These are phyloP conservation scores for Bruguiera hainesii DNA, from an alignment of 441 rosid genomes.

Conservation along the genomic window DNA sequence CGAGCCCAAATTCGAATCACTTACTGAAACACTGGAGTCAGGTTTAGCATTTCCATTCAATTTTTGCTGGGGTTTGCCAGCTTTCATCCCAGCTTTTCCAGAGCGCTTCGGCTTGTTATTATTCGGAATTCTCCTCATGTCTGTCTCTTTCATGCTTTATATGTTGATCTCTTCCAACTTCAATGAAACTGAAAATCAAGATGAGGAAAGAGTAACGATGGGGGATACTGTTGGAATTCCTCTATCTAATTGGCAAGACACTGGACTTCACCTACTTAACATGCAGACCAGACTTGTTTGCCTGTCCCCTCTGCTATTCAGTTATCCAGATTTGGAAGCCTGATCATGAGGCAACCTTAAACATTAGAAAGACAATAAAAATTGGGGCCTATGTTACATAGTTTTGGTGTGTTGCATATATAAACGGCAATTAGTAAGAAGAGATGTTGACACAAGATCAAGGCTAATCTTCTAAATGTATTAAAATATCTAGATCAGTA, in stretches of 20 bases:
- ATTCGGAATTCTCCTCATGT: conserved; percentile 36
- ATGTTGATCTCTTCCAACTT: conserved; percentile 22
- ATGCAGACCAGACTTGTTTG: conserved; percentile 1
- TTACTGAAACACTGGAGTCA: conserved; percentile 32
- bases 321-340: too few species aligned
- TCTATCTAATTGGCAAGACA: not conserved
- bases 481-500: not conserved
- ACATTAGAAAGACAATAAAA: not conserved
- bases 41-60: conserved; percentile 35
- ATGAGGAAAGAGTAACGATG: conserved; percentile 8
- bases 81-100: conserved; percentile 40
- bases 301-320: too few species aligned
- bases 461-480: not conserved
- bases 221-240: not conserved
- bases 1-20: conserved; percentile 43
- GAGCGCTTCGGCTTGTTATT: conserved; percentile 35
- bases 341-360: not conserved
- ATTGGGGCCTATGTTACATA: not conserved
- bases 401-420: not conserved
- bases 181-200: conserved; percentile 18
- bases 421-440: not conserved
- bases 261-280: conserved; percentile 10
- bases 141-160: conserved; percentile 46
- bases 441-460: too few species aligned
- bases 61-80: conserved; percentile 25